Evolutionary conservation across 2,329 filamentous ascomycete genomes (phyloP).

Genomic region (Exserohilum turcica): DNA sequence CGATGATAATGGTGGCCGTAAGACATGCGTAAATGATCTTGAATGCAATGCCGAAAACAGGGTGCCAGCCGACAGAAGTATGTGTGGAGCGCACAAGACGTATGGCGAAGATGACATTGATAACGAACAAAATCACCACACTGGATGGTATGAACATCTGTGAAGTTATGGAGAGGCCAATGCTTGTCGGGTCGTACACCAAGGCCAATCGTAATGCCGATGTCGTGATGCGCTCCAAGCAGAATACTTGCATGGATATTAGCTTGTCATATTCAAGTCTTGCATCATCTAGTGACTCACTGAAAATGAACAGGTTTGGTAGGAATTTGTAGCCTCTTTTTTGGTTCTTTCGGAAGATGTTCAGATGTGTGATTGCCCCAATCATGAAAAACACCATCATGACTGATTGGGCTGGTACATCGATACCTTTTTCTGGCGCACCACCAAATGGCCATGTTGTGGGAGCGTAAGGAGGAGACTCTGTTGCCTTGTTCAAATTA

Average conservation of each 20-base stretch:
- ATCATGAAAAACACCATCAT: constrained; percentile 51
- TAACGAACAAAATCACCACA: constrained; percentile 73
- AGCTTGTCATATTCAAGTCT: neutral
- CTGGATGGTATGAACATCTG: constrained; percentile 75
- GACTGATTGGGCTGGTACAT: constrained; percentile 50
- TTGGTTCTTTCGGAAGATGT: constrained; percentile 49
- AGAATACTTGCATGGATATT: constrained; percentile 42
- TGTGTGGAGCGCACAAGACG: constrained; percentile 76
- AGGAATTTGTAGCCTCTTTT: constrained; percentile 50
- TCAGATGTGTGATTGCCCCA: constrained; percentile 50
- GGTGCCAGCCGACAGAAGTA: constrained; percentile 72
- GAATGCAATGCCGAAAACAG: constrained; percentile 58
- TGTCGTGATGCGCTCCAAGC: constrained; percentile 51
- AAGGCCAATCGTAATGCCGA: constrained; percentile 46
- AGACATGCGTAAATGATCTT: constrained; percentile 64
- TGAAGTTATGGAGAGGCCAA: constrained; percentile 61
- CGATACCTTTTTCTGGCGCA: constrained; percentile 39
- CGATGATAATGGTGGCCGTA: constrained; percentile 64
- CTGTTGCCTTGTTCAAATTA: constrained; percentile 22
- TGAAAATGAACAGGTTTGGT: constrained; percentile 48
- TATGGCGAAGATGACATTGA: constrained; percentile 79
- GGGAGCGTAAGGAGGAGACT: constrained; percentile 40
- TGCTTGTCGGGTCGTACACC: constrained; percentile 44
- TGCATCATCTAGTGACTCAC: constrained; percentile 23
- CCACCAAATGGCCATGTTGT: constrained; percentile 46